phyloP scores from a whole-genome alignment of 768 basidiomycete genomes.

The Roridomyces roridus region DNA sequence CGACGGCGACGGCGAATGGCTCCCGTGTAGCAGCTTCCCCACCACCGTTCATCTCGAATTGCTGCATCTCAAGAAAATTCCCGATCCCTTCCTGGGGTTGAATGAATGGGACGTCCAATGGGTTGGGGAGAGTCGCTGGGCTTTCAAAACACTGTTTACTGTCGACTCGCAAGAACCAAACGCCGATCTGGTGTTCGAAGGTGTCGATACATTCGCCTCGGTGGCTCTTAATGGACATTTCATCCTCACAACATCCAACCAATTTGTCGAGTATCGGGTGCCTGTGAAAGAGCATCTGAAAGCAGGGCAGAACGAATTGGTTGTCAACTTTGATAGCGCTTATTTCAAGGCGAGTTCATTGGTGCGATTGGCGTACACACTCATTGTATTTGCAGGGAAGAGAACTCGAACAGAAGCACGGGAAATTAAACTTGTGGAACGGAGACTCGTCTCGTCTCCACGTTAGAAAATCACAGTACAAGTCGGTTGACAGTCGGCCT shows the following conservation, averaged over 20 bases:
- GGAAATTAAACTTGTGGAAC: conserved; percentile 78
- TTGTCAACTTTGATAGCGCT: conserved; percentile 76
- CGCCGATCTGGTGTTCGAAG: conserved; percentile 86
- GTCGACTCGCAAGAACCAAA: conserved; percentile 56
- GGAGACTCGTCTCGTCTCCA: conserved; percentile 91
- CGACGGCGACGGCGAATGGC: conserved; percentile 60
- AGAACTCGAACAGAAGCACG: conserved; percentile 69
- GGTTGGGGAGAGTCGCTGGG: conserved; percentile 90
- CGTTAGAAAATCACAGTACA: conserved; percentile 93
- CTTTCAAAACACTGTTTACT: conserved; percentile 72
- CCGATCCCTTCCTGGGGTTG: conserved; percentile 82
- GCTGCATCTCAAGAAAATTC: conserved; percentile 71
- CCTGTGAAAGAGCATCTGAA: conserved; percentile 60
- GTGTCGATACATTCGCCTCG: conserved; percentile 88
- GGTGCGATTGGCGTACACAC: not conserved
- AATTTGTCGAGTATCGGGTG: conserved; percentile 80
- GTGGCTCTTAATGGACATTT: conserved; percentile 76
- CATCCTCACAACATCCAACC: conserved; percentile 83
- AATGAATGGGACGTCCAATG: conserved; percentile 94
- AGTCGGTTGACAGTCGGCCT: conserved; percentile 49
- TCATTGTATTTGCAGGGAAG: conserved; percentile 61
- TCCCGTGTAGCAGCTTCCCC: conserved; percentile 66
- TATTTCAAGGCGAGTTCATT: conserved; percentile 61
- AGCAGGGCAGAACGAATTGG: conserved; percentile 67
- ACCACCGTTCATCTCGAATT: conserved; percentile 91